These are phyloP conservation scores for Posidonia australis DNA, from an alignment of 106 monocot species.

Conservation along the genomic window DNA sequence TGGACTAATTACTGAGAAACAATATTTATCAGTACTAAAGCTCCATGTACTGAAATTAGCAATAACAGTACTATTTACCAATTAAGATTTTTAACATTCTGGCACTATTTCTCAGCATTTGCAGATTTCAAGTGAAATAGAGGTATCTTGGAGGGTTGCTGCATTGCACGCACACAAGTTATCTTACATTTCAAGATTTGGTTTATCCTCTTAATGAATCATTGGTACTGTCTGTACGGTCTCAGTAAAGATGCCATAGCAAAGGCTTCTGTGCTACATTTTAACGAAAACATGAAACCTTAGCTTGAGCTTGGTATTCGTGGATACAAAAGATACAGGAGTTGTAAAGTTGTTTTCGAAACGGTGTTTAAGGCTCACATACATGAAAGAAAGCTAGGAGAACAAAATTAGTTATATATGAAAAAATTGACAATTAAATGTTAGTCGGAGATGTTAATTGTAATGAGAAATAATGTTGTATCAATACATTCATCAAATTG, in stretches of 20 bases:
- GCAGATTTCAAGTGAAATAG: slow-evolving; percentile 26
- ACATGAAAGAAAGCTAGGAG: no score
- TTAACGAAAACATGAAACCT: slow-evolving; percentile 76
- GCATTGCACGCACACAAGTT: slow-evolving; percentile 33
- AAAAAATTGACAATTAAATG: no score
- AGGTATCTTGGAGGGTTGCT: slow-evolving; percentile 34
- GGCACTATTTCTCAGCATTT: background rate
- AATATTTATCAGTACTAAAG: no score
- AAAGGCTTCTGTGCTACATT: slow-evolving; percentile 36
- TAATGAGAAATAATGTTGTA: no score
- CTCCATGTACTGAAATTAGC: no score
- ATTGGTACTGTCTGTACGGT: slow-evolving; percentile 39
- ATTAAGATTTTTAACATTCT: background rate
- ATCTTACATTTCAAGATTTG: slow-evolving; percentile 38
- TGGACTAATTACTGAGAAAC: no score
- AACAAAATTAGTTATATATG: no score
- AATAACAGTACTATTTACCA: no score
- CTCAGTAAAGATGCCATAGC: slow-evolving; percentile 16
- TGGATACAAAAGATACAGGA: slow-evolving; percentile 50
- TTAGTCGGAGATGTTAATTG: no score
- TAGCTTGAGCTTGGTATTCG: slow-evolving; percentile 65
- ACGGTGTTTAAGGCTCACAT: no score
- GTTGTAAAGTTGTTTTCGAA: no score
- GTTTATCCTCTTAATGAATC: slow-evolving; percentile 33
- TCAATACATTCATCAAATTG: no score